These are phyloP conservation scores for Diaporthe capsici DNA, from an alignment of 2,329 filamentous ascomycete species.

Conservation along the genomic window DNA sequence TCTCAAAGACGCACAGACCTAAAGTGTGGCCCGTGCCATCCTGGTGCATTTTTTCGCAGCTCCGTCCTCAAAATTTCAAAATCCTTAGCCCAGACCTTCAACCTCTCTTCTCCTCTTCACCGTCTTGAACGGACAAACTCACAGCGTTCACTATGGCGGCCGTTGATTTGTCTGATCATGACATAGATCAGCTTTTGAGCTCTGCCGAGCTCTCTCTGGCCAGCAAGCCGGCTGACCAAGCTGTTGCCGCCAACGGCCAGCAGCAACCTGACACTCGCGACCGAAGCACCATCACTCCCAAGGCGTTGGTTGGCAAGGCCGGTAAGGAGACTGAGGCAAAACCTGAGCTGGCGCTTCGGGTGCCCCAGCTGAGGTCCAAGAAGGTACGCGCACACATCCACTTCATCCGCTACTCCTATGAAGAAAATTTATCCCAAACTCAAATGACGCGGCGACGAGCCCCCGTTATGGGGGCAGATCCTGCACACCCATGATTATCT, in stretches of 20 bases:
- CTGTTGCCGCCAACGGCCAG: conserved; percentile 21
- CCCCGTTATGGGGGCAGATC: conserved; percentile 85
- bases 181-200: conserved; percentile 38
- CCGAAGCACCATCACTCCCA: conserved; percentile 38
- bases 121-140: conserved; percentile 35
- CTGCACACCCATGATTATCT: conserved; percentile 72
- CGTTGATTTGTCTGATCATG: conserved; percentile 32
- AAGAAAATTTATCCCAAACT: conserved; percentile 82
- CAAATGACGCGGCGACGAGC: conserved; percentile 80
- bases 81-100: background rate
- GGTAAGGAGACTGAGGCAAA: conserved; percentile 42
- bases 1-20: background rate
- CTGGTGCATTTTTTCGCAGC: conserved; percentile 2
- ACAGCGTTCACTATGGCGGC: conserved; percentile 36
- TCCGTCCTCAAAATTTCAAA: conserved; percentile 34
- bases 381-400: conserved; percentile 49
- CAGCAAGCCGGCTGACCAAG: conserved; percentile 5
- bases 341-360: conserved; percentile 48
- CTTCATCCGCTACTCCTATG: conserved; percentile 63
- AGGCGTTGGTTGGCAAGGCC: conserved; percentile 37
- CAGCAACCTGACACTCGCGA: conserved; percentile 31
- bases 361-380: conserved; percentile 47
- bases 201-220: conserved; percentile 38
- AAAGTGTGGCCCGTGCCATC: conserved; percentile 20
- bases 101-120: background rate